Conservation (phyloP, 2,329 filamentous ascomycete species). For the Nigrospora osmanthi region DNA sequence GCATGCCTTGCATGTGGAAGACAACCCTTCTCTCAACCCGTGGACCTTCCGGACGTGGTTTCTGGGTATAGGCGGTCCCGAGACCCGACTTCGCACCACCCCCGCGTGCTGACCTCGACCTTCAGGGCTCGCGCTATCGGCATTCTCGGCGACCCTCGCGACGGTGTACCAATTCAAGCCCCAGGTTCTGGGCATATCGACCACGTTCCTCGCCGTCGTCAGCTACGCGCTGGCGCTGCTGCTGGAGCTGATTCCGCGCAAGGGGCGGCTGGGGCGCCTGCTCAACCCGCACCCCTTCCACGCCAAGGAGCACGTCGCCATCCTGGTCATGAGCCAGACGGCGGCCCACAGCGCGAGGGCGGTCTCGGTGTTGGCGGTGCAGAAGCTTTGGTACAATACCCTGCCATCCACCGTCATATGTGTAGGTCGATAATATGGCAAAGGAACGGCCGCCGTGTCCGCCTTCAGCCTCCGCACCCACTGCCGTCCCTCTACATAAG, state of each 20-base stretch:
- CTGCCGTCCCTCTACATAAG: too few relatives aligned
- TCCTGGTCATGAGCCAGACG: conserved; percentile 34
- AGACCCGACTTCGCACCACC: too few relatives aligned
- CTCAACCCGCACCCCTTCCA: conserved; percentile 17
- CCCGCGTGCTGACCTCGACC: not conserved
- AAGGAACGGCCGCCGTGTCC: too few relatives aligned
- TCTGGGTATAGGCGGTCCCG: conserved; percentile 16
- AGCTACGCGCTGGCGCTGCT: conserved; percentile 32
- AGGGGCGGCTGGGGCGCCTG: conserved; percentile 21
- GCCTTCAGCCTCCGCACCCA: too few relatives aligned
- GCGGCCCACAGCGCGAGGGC: conserved; percentile 19
- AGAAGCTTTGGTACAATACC: conserved; percentile 36
- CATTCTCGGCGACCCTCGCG: conserved; percentile 28
- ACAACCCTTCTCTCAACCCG: conserved; percentile 24
- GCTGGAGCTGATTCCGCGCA: conserved; percentile 27
- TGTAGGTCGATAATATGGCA: too few relatives aligned
- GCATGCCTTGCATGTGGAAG: conserved; percentile 21
- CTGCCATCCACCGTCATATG: conserved; percentile 23
- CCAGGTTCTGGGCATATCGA: conserved; percentile 32
- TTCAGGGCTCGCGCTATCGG: conserved; percentile 22
- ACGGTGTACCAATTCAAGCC: conserved; percentile 41
- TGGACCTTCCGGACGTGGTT: conserved; percentile 30
- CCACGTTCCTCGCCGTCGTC: conserved; percentile 35
- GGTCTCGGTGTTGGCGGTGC: conserved; percentile 33
- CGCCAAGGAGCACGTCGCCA: conserved; percentile 24